Percentiles rank a stretch among this genome's conserved stretches.
These are phyloP conservation scores for Parasarocladium wereldwijsianum DNA, from an alignment of 2,329 filamentous ascomycete species.

Conservation along the genomic window DNA sequence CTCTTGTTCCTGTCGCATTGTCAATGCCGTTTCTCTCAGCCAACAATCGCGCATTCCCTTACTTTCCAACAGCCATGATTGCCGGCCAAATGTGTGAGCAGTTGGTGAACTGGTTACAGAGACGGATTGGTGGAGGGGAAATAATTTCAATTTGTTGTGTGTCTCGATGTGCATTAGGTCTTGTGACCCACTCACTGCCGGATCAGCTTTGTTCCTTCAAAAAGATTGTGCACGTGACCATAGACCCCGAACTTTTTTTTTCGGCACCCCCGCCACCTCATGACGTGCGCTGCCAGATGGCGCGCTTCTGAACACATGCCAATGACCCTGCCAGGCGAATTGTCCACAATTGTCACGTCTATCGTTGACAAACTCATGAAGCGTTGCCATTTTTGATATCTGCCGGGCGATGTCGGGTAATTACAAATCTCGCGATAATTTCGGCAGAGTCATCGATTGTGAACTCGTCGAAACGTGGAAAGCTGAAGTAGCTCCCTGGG, in stretches of 20 bases:
- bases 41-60: conserved; percentile 15
- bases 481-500: conserved; percentile 60
- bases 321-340: no score
- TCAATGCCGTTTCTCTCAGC: conserved; percentile 2
- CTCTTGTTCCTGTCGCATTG: conserved; percentile 74
- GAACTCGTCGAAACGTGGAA: conserved; percentile 64
- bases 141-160: conserved; percentile 27
- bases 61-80: conserved; percentile 49
- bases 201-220: no score
- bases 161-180: conserved; percentile 20
- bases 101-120: conserved; percentile 21
- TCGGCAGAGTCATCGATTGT: no score
- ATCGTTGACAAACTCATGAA: no score
- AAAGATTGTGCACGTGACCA: conserved; percentile 13
- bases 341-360: no score
- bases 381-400: no score
- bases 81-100: conserved; percentile 31
- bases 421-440: neutral
- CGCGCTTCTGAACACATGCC: no score
- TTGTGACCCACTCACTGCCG: no score
- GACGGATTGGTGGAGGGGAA: conserved; percentile 24
- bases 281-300: no score
- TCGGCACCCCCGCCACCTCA: no score
- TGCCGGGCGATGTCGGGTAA: no score
- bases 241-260: no score